Base-by-base conservation (phyloP, 148 eudicot species). In the Chenopodium quinoa region DNA sequence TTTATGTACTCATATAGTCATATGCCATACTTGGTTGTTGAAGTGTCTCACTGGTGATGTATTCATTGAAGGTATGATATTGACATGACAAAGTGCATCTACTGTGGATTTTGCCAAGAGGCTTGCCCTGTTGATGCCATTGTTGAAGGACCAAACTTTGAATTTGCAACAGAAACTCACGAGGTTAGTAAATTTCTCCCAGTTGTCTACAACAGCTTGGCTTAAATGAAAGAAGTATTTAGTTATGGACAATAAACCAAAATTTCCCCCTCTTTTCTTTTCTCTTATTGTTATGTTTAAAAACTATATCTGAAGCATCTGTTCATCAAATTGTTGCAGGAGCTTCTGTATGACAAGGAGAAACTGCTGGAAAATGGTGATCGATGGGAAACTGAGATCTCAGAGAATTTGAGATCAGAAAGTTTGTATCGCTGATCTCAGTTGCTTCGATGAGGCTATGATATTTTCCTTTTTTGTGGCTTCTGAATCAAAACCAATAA, bases 101-200 rank as follows among this genome's bases (percentile, higher is more conserved):
- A 95, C 87, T 95, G 98, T 82, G 99, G 99, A 71, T 95, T 95
- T 85, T 95, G 97, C 90, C 99, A 95, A 92, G 99, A 95, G 89
- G 99, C 99, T 29, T 95, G 99, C 83, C 99, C 97, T 46, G 97
- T 95, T 69, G 98, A 95, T 88, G 97, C 99, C 77, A 95, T 95
- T 80, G 97, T 95, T 76, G 98, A 95, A 89, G 99, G 99, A 76
- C 97, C 99, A 75, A 93, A 95, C 87, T 95, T 95, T 52, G 99
- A 95, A 80, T 95, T 93, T 85, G 99, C 99, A 8, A 95, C 97
- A 32, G 99, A 95, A 81, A 95, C 99, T 80, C 97, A 93, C 8
- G 97, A 93, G 95, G 97, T 93, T 71, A 44, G 91, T 80, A 29
- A 31, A 46, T 52, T 50, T 3, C 37, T 64, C 72, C 34, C 50